Conservation (phyloP, 2,329 filamentous ascomycete genomes). For the Westerdykella sp. region DNA sequence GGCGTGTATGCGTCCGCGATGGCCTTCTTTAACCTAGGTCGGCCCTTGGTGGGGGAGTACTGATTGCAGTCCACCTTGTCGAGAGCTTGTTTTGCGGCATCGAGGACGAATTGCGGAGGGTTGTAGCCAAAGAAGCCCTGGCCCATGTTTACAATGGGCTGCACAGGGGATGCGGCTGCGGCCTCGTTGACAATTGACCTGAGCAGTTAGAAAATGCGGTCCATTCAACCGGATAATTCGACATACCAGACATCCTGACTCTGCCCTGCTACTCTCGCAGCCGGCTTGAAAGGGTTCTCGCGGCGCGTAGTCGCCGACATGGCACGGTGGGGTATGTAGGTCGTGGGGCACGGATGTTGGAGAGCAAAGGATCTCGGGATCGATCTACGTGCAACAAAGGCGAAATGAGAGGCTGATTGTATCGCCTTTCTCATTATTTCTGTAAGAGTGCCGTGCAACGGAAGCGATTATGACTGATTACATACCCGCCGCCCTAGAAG, state of each 20-base stretch:
- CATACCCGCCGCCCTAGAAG: neutral
- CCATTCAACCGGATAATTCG: neutral
- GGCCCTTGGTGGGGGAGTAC: conserved; percentile 92
- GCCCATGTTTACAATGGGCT: conserved; percentile 64
- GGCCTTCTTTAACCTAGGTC: conserved; percentile 85
- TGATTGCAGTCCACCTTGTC: conserved; percentile 96
- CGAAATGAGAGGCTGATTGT: conserved; percentile 5
- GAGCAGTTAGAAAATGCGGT: neutral
- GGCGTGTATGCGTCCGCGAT: conserved; percentile 89
- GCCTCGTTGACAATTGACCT: conserved; percentile 65
- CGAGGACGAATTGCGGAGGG: conserved; percentile 80
- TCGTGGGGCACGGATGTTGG: conserved; percentile 8
- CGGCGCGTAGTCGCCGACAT: conserved; percentile 34
- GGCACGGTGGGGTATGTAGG: conserved; percentile 19
- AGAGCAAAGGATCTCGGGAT: neutral
- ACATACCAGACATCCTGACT: conserved; percentile 54
- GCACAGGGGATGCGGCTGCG: conserved; percentile 55
- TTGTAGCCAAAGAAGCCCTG: conserved; percentile 88
- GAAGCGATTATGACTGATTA: neutral
- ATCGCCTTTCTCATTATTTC: conserved; percentile 12
- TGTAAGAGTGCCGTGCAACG: neutral
- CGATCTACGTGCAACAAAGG: neutral
- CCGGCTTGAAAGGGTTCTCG: conserved; percentile 47
- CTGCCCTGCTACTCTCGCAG: conserved; percentile 48
- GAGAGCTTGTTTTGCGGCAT: conserved; percentile 84